A percentile compares a stretch with the other conserved stretches of the same genome.
phyloP scores from a whole-genome alignment of 75 land plant species.

The Cupressus sempervirens region DNA sequence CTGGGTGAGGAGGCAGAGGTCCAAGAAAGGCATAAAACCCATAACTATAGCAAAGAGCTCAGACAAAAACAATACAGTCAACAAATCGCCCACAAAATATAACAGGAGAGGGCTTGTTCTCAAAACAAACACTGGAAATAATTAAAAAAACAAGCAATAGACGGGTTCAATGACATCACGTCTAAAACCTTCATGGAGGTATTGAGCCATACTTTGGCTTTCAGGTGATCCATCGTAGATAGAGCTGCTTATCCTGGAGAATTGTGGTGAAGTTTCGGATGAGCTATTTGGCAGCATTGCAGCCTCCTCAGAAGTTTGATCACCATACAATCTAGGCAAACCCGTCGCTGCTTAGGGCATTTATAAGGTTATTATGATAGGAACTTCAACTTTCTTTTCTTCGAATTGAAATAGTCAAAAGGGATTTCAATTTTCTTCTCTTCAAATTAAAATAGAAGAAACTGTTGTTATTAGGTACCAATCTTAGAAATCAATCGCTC shows the following conservation, averaged over 20 bases:
- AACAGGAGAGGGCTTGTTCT: too few relatives aligned
- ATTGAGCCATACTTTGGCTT: not conserved
- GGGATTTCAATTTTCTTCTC: too few relatives aligned
- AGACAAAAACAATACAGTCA: not conserved
- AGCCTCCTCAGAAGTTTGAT: slow-evolving; percentile 31
- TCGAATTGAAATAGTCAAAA: too few relatives aligned
- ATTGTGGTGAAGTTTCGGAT: slow-evolving; percentile 20
- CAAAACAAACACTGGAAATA: too few relatives aligned
- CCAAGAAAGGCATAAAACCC: not conserved
- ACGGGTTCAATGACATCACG: too few relatives aligned
- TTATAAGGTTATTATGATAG: slow-evolving; percentile 1
- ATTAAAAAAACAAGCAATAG: too few relatives aligned
- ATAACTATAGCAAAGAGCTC: not conserved
- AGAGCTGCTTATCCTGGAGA: too few relatives aligned
- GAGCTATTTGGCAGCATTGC: slow-evolving; percentile 22
- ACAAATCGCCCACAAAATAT: too few relatives aligned
- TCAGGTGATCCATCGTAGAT: slow-evolving; percentile 21
- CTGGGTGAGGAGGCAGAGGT: slow-evolving; percentile 38
- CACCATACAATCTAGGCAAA: slow-evolving; percentile 48
- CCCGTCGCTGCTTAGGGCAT: slow-evolving; percentile 39
- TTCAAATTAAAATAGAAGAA: too few relatives aligned
- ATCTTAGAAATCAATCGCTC: not conserved
- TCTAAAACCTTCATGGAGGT: too few relatives aligned
- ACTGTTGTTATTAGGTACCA: slow-evolving; percentile 2
- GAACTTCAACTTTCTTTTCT: too few relatives aligned